Base-by-base conservation (phyloP, 192 early-diverging fungal species). In the Gaertneriomyces sp. region DNA sequence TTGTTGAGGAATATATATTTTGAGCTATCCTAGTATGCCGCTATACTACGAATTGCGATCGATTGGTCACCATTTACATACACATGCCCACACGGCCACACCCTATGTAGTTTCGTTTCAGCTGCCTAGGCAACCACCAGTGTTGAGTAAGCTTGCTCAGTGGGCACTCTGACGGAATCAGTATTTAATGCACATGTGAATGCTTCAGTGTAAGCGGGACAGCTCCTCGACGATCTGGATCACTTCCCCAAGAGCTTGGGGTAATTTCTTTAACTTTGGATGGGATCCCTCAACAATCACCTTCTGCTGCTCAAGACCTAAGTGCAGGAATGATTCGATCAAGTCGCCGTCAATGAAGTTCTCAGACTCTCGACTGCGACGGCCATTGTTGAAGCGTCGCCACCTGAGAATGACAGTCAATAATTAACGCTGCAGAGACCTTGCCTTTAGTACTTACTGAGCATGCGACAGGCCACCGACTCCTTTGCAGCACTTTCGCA, bases 311-410 rank as follows among this genome's bases (percentile, higher is more conserved):
- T 63, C 79, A 14, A 1, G 77, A 61, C 61, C n/a, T n/a, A 94
- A 68, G 59, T 93, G 90, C 57, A 93, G 61, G 55, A 91, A 96
- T 47, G 73, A 64, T 72, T 95, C 92, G n/a, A 98, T 82, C 52
- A 98, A 63, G 70, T 96, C 95, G 4, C 96, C 96, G 71, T 98
- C 94, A 45, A 98, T 71, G 61, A 90, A 89, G 0, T 84, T 84
- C 40, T 75, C 76, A 7, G 80, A 60, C 10, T 76, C 65, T 6
- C 63, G 54, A 0, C 54, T 71, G 10, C 81, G 70, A 40, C 76
- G 74, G 17, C 86, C 85, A 42, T 82, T 87, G 25, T 47, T 61
- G 61, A 85, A 92, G 0, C 68, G 64, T 11, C 92, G 81, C 89
- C 88, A 96, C 19, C 56, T 60, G 16, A 14, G 7, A 60, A 60